These are phyloP conservation scores for Hypoxylon fuscum DNA, from an alignment of 495 filamentous ascomycete species.

Conservation along the genomic window DNA sequence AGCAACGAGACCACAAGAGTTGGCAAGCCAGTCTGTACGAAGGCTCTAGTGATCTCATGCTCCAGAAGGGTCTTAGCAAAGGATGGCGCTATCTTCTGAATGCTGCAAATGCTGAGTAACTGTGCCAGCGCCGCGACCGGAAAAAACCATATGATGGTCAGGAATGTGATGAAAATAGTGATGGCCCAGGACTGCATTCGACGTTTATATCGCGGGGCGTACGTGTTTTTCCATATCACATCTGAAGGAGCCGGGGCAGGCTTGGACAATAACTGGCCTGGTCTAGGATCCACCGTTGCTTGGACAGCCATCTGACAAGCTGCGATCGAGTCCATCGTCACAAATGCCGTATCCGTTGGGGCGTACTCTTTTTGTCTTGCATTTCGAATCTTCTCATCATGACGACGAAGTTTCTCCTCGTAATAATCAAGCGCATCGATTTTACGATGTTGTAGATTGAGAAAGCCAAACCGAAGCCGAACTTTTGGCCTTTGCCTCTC, in stretches of 20 bases:
- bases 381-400: constrained; percentile 78
- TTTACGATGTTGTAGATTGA: constrained; percentile 73
- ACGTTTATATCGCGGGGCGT: constrained; percentile 76
- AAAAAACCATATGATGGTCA: constrained; percentile 90
- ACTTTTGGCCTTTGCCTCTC: constrained; percentile 68
- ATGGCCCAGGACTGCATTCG: constrained; percentile 82
- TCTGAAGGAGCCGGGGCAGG: constrained; percentile 88
- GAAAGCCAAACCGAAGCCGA: constrained; percentile 81
- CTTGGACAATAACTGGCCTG: constrained; percentile 83
- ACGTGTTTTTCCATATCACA: constrained; percentile 93
- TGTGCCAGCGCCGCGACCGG: constrained; percentile 83
- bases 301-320: constrained; percentile 93
- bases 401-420: constrained; percentile 80
- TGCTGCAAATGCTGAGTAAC: constrained; percentile 77
- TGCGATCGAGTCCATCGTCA: constrained; percentile 96
- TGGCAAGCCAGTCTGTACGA: constrained; percentile 88
- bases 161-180: constrained; percentile 78
- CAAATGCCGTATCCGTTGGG: constrained; percentile 86
- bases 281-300: constrained; percentile 87
- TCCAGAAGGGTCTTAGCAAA: constrained; percentile 71
- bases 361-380: constrained; percentile 80
- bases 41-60: constrained; percentile 72
- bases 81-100: constrained; percentile 75
- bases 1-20: constrained; percentile 85
- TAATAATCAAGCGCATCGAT: constrained; percentile 95